These are phyloP conservation scores for Dioszegia aurantiaca DNA, from an alignment of 768 basidiomycete genomes.

Conservation along the genomic window DNA sequence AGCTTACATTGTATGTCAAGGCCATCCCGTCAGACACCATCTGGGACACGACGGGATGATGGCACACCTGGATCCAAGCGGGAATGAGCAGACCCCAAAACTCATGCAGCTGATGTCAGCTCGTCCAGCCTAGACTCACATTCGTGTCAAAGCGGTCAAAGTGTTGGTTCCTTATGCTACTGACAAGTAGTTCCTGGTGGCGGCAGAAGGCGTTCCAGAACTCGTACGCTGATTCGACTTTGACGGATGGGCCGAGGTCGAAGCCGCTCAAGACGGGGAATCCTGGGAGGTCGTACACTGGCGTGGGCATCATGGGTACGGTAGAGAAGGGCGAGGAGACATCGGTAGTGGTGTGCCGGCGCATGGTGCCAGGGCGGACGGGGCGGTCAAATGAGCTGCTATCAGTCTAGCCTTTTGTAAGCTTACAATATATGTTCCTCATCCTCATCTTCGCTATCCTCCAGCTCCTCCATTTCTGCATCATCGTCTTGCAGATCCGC, in stretches of 20 bases:
- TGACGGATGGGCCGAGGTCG: slow-evolving; percentile 8
- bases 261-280: slow-evolving; percentile 16
- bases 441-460: slow-evolving; percentile 57
- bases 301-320: slow-evolving; percentile 62
- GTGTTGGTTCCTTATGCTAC: slow-evolving; percentile 70
- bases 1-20: slow-evolving; percentile 80
- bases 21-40: slow-evolving; percentile 87
- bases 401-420: not conserved
- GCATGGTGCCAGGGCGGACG: slow-evolving; percentile 11
- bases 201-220: slow-evolving; percentile 89
- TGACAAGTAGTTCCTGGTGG: slow-evolving; percentile 77
- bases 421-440: slow-evolving; percentile 10
- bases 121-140: slow-evolving; percentile 21
- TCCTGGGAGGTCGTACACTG: slow-evolving; percentile 73
- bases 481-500: slow-evolving; percentile 68
- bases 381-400: slow-evolving; percentile 8
- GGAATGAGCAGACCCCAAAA: slow-evolving; percentile 12
- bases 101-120: slow-evolving; percentile 42
- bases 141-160: slow-evolving; percentile 90
- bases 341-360: slow-evolving; percentile 23
- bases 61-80: slow-evolving; percentile 53
- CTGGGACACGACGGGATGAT: slow-evolving; percentile 80
- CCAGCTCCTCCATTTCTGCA: slow-evolving; percentile 71
- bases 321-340: slow-evolving; percentile 4
- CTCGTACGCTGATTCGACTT: not conserved